Conservation (phyloP, 2,329 filamentous ascomycete species). For the Colletotrichum navitas region DNA sequence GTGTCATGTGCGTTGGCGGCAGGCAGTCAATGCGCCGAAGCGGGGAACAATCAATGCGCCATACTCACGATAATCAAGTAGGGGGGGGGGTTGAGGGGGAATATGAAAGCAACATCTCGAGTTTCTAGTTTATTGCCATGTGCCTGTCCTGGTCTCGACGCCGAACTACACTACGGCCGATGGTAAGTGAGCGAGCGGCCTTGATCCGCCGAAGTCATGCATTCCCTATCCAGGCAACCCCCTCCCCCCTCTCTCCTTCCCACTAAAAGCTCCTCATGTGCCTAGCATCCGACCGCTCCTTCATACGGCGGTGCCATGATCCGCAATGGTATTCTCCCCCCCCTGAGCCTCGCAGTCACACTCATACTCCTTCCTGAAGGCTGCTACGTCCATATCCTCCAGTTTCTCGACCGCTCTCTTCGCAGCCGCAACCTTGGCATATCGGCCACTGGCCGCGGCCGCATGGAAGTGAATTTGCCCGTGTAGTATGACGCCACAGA, state of each 20-base stretch:
- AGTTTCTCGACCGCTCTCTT: slow-evolving; percentile 67
- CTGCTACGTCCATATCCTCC: slow-evolving; percentile 58
- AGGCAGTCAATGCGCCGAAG: not conserved
- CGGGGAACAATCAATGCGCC: not conserved
- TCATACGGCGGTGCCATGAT: slow-evolving; percentile 27
- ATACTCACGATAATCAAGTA: no score
- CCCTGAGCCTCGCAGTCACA: slow-evolving; percentile 70
- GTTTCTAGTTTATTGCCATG: not conserved
- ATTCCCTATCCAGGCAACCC: not conserved
- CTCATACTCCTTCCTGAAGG: slow-evolving; percentile 70
- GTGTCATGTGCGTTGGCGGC: not conserved
- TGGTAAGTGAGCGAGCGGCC: not conserved
- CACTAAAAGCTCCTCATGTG: not conserved
- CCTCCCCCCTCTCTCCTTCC: not conserved
- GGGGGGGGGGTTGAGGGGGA: no score
- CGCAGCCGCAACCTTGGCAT: slow-evolving; percentile 79
- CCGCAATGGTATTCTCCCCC: slow-evolving; percentile 29
- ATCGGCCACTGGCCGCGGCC: slow-evolving; percentile 73
- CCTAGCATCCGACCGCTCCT: not conserved
- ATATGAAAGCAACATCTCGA: not conserved
- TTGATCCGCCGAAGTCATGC: not conserved
- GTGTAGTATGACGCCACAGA: slow-evolving; percentile 84
- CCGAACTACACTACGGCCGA: not conserved
- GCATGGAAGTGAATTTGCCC: slow-evolving; percentile 73
- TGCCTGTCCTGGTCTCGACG: no score